These are phyloP conservation scores for Venturia pyrina DNA, from an alignment of 2,329 filamentous ascomycete genomes.

Conservation along the genomic window DNA sequence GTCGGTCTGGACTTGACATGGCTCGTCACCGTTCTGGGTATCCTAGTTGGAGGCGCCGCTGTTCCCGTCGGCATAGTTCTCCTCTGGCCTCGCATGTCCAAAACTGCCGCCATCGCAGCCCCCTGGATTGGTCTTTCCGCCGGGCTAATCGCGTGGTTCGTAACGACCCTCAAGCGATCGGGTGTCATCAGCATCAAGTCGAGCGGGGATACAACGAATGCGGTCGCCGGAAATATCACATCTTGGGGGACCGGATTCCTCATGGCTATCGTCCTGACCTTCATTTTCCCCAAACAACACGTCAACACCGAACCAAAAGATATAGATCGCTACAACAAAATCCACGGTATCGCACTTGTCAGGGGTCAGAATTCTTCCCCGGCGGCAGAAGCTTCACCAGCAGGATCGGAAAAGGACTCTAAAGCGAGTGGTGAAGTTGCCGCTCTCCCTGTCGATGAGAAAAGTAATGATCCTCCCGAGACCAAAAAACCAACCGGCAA, in stretches of 20 bases:
- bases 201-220: constrained; percentile 29
- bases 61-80: constrained; percentile 29
- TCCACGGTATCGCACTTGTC: constrained; percentile 19
- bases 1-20: constrained; percentile 29
- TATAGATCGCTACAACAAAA: constrained; percentile 21
- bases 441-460: background rate
- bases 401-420: background rate
- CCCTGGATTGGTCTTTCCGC: constrained; percentile 26
- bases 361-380: background rate
- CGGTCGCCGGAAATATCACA: constrained; percentile 30
- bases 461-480: constrained; percentile 11
- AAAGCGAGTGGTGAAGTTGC: background rate
- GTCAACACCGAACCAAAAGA: constrained; percentile 17
- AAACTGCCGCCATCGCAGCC: constrained; percentile 24
- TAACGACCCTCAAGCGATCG: constrained; percentile 25
- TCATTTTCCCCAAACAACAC: constrained; percentile 24
- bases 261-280: constrained; percentile 25
- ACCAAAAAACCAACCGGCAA: constrained; percentile 27
- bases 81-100: constrained; percentile 31
- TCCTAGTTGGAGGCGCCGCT: constrained; percentile 31
- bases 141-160: constrained; percentile 29
- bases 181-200: constrained; percentile 27
- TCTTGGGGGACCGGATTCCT: constrained; percentile 27
- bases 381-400: background rate
- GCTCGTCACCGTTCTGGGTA: constrained; percentile 30